Evolutionary conservation across 2,329 filamentous ascomycete species (phyloP), one percentile per base, ranked within the genome.

Genomic region (Exophiala lecanii-corni): DNA sequence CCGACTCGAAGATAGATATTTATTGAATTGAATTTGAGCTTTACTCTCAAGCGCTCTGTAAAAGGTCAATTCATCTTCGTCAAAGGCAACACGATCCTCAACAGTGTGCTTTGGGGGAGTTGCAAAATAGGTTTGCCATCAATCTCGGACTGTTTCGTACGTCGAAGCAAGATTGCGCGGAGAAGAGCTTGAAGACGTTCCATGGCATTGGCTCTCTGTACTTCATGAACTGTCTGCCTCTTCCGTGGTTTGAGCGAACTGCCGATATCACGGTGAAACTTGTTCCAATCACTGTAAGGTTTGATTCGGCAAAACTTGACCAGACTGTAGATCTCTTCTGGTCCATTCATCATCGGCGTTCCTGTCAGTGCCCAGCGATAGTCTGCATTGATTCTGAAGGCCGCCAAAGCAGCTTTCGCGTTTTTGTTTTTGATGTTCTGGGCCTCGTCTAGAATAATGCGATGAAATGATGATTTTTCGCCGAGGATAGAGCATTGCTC

Each of bases 261-360:
- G 36, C 72, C 71, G 42, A 80, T 79, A 39, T 35, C 73, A 43
- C 56, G 51, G 31, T 73, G 74, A 61, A 94, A 94, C 16, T 68
- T 66, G 0, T 75, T 67, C 66, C 75, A 76, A 10, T 76, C 70
- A 55, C 76, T 78, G 62, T 92, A 94, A 2, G 87, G 88, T 47
- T 74, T 74, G 58, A 94, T 89, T 2, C 74, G 72, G 12, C 94
- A 71, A 57, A 94, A 96, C 2, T 78, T 75, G 33, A 95, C 71
- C 15, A 94, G 67, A 1, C 87, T 85, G 57, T 78, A 89, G 2
- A 94, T 70, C 56, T 96, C 89, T 17, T 77, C 71, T 2, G 91
- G 79, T 9, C 75, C 79, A 55, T 95, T 95, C 84, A 92, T 92
- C 84, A 91, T 89, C 0, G 86, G 86, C 0, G 86, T 92, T 18